Evolutionary conservation across 1,284 basidiomycete species (phyloP).

Genomic region (Agaricales sp.): DNA sequence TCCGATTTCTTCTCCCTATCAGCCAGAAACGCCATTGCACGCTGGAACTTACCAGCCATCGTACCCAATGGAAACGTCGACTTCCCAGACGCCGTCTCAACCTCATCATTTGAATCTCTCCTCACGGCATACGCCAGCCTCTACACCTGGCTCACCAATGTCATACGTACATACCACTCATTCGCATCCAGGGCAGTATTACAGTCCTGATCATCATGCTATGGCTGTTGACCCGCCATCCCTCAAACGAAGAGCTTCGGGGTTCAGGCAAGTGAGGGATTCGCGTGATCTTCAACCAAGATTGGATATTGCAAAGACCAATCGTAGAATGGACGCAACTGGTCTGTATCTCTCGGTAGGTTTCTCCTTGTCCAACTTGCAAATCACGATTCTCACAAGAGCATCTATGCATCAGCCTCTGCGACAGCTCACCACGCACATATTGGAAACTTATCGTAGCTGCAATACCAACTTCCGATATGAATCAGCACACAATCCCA

Average conservation of each 20-base stretch:
- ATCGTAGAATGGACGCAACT: constrained; percentile 56
- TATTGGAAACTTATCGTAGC: constrained; percentile 83
- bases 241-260: constrained; percentile 49
- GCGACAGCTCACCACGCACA: constrained; percentile 77
- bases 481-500: constrained; percentile 85
- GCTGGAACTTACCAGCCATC: constrained; percentile 23
- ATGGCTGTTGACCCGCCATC: constrained; percentile 63
- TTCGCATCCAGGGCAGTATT: constrained; percentile 32
- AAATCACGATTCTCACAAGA: constrained; percentile 9
- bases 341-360: constrained; percentile 58
- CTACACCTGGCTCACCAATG: constrained; percentile 59
- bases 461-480: constrained; percentile 92
- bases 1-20: constrained; percentile 41
- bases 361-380: constrained; percentile 14
- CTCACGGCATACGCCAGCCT: constrained; percentile 38
- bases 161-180: constrained; percentile 46
- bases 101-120: constrained; percentile 33
- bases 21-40: constrained; percentile 33
- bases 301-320: constrained; percentile 43
- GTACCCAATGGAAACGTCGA: constrained; percentile 45
- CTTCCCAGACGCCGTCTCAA: constrained; percentile 44
- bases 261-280: constrained; percentile 63
- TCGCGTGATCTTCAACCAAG: constrained; percentile 62
- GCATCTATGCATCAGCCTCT: constrained; percentile 48
- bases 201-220: constrained; percentile 49